These are phyloP conservation scores for Diaporthe vaccinii DNA, from an alignment of 2,329 filamentous ascomycete species.

Conservation along the genomic window DNA sequence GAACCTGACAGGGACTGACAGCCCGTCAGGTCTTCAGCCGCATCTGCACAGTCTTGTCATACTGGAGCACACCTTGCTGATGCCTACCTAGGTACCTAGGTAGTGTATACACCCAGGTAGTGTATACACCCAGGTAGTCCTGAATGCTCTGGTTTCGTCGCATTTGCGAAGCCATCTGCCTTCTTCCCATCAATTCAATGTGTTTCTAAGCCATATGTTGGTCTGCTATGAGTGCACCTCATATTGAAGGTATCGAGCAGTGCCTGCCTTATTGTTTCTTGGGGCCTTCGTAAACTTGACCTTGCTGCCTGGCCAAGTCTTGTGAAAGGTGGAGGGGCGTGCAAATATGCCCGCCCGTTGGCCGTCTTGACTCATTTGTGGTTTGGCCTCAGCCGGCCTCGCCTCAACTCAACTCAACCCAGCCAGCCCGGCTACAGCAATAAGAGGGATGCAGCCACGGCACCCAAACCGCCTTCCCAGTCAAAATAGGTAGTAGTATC, in stretches of 20 bases:
- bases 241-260: background rate
- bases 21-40: background rate
- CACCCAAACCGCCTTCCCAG: background rate
- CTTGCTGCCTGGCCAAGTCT: background rate
- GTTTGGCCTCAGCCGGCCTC: background rate
- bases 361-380: slow-evolving; percentile 38
- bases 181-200: background rate
- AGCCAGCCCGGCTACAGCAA: background rate
- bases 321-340: background rate
- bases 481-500: background rate
- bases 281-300: background rate
- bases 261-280: background rate
- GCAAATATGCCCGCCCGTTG: background rate
- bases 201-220: background rate
- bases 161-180: background rate
- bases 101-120: background rate
- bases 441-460: background rate
- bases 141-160: background rate
- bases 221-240: background rate
- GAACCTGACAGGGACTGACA: background rate
- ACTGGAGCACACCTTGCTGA: background rate
- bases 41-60: background rate
- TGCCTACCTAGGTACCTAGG: background rate
- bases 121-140: background rate
- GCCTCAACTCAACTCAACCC: background rate